These are phyloP conservation scores for Verruconis gallopava DNA, from an alignment of 2,329 filamentous ascomycete genomes.

Conservation along the genomic window DNA sequence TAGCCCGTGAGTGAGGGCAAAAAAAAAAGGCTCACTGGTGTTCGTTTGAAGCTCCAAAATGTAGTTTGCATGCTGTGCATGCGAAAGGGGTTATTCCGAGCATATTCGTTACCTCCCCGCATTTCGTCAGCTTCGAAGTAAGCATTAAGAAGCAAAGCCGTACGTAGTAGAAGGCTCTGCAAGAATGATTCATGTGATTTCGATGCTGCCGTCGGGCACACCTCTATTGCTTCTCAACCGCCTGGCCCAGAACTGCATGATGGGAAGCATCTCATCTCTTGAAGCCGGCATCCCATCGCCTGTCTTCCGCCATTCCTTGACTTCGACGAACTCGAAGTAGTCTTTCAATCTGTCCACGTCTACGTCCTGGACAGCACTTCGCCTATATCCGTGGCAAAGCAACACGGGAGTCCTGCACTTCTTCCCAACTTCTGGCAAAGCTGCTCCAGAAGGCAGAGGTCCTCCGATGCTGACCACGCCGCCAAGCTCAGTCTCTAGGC, in stretches of 20 bases:
- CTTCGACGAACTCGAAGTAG: constrained; percentile 41
- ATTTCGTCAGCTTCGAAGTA: not conserved
- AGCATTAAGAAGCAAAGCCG: not conserved
- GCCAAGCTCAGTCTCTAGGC: constrained; percentile 30
- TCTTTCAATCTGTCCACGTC: constrained; percentile 50
- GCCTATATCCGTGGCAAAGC: constrained; percentile 42
- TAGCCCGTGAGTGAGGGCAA: no score
- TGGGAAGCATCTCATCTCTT: constrained; percentile 74
- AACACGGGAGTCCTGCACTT: constrained; percentile 54
- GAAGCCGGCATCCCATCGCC: constrained; percentile 74
- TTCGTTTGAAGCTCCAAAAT: not conserved
- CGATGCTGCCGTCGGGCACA: constrained; percentile 39
- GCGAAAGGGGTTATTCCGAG: not conserved
- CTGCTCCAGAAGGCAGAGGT: constrained; percentile 31
- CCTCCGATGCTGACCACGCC: constrained; percentile 54
- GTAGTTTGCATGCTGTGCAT: not conserved
- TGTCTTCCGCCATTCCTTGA: constrained; percentile 34
- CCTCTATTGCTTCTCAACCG: constrained; percentile 44
- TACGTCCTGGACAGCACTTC: constrained; percentile 45
- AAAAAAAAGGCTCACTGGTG: no score
- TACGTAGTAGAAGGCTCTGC: no score
- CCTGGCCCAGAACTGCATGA: constrained; percentile 73
- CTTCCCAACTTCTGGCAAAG: not conserved
- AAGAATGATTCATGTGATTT: constrained; percentile 22
- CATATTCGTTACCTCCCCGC: not conserved